Base-by-base conservation (phyloP, 176 grass and related monocot genomes). In the Tuctoria greenei region DNA sequence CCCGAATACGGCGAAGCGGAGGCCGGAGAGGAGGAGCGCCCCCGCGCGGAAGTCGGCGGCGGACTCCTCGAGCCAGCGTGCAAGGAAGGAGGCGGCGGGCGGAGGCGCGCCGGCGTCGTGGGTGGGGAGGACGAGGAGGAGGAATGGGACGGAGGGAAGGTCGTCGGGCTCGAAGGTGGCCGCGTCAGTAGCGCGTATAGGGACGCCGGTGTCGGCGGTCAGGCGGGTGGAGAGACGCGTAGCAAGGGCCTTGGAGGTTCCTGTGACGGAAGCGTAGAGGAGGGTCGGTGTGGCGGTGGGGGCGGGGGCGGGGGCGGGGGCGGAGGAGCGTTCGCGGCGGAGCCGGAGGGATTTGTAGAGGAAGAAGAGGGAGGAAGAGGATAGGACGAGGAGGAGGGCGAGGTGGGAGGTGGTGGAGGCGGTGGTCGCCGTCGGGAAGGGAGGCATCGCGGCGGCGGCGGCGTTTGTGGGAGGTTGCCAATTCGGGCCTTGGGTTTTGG, bases 401-500 rank as follows among this genome's bases (percentile, higher is more conserved):
- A 61, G 59, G 27, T 61, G 59, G 26, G 59, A 61, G 59, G 59
- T 61, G 27, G 59, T 7, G 27, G 59, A 61, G 59, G 59, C 59
- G 27, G 59, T 61, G 59, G 59, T 61, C 59, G 59, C 59, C 26
- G 59, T 61, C 59, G 27, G 59, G 59, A 61, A 61, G 27, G 59
- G 59, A 34, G 59, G 27, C 59, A 61, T 61, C 59, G 59, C 59
- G 59, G 59, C 26, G 26, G 57, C 3, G 55, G 50, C 50, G 61
- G 64, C 20, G 61, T 20, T 55, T 6, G 28, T 18, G 16, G 0
- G 39, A 17, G 47, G 20, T 51, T 80, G 21, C 68, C 31, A 35
- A 66, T 24, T 80, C 73, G 61, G 79, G 47, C 67, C 37, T 76
- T 42, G 54, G 78, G 77, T 85, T 88, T 87, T 64, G n/a, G 27